Base-by-base conservation (phyloP, 352 stramenopile genomes). In the Lagenidium sp. region DNA sequence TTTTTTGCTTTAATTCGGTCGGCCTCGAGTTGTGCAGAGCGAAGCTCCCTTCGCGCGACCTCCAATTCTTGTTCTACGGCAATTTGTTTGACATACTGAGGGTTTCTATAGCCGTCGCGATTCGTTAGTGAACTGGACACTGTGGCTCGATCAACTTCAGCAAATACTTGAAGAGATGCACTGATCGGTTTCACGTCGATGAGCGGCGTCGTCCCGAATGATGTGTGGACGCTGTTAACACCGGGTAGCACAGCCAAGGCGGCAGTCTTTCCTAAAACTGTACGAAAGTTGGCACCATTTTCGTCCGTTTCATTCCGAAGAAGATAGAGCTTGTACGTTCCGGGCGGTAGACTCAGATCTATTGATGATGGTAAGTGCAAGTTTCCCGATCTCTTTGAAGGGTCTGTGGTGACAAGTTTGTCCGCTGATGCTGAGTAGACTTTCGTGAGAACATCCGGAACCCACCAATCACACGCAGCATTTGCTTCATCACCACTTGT, bases 171-270 rank as follows among this genome's bases (percentile, higher is more conserved):
- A 11, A 79, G 38, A 0, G 63, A 60, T 11, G 52, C 60, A 42
- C 54, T 63, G 4, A 75, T 29, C 1, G 65, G 45, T 41, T 76
- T 73, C 11, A 82, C 58, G 28, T 79, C 68, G 15, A 82, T 64
- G n/a, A 82, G 37, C 1, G 68, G 60, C 12, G 68, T 82, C 8
- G 68, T 77, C 7, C 68, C 68, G 36, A 82, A 79, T 15, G 65
- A 63, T 0, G 68, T 82, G 51, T 82, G 63, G 12, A 74, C 64
- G 23, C 68, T 63, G 32, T 82, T 82, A 7, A 66, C 21, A 3
- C 57, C 65, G n/a, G 67, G 65, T 2, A 74, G 45, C 0, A 82
- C 65, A 10, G 56, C 51, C 4, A 82, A 52, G 6, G 44, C 39
- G 4, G 37, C 20, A 0, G 65, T 72, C 4, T 3, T 55, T 1